These are phyloP conservation scores for Fusarium lyarnte DNA, from an alignment of 2,329 filamentous ascomycete species.

Conservation along the genomic window DNA sequence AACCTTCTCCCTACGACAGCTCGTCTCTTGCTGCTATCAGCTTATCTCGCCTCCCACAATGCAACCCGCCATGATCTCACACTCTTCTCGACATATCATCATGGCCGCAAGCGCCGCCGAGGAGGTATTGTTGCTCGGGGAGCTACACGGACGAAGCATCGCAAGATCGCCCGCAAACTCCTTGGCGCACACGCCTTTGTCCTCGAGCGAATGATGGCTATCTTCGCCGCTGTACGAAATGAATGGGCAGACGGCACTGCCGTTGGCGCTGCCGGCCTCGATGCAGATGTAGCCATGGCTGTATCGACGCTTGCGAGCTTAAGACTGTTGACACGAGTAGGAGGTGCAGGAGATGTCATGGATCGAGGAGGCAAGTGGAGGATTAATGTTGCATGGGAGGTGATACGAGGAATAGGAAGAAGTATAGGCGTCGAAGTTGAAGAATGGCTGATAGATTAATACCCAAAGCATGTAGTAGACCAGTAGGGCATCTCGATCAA, in stretches of 20 bases:
- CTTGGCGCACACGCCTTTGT: conserved; percentile 81
- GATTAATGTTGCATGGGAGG: conserved; percentile 82
- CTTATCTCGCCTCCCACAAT: conserved; percentile 86
- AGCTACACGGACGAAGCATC: conserved; percentile 60
- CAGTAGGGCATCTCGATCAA: background rate
- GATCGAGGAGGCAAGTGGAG: conserved; percentile 79
- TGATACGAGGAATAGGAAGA: conserved; percentile 74
- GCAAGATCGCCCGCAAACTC: conserved; percentile 80
- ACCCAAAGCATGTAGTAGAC: background rate
- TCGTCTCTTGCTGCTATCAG: conserved; percentile 77
- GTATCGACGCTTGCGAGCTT: conserved; percentile 79
- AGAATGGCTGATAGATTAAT: conserved; percentile 76
- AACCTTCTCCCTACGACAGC: conserved; percentile 75
- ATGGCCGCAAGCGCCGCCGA: conserved; percentile 61
- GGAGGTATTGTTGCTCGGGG: conserved; percentile 53
- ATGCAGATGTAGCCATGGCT: conserved; percentile 68
- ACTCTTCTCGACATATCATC: conserved; percentile 78
- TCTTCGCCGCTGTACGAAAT: conserved; percentile 72
- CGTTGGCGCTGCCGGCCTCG: conserved; percentile 50
- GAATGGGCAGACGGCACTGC: conserved; percentile 58
- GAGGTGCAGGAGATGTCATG: conserved; percentile 68
- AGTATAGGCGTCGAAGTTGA: conserved; percentile 81
- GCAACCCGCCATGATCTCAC: conserved; percentile 75
- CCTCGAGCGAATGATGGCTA: conserved; percentile 80
- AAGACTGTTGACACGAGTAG: conserved; percentile 73